phyloP scores from a whole-genome alignment of 495 filamentous ascomycete species.

The Lophiostoma macrostomum region DNA sequence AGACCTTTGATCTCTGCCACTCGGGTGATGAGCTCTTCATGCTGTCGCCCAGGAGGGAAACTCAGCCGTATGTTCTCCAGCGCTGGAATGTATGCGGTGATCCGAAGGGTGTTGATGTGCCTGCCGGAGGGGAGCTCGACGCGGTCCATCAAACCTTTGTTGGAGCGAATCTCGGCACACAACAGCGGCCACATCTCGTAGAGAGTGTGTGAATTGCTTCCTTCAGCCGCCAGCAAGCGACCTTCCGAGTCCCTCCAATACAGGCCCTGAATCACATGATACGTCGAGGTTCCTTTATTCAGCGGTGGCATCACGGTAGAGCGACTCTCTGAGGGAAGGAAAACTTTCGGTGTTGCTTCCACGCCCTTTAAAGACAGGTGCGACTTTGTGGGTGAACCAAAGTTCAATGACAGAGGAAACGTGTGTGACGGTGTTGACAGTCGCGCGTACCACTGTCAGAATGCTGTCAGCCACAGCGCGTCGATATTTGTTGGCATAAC shows the following conservation, averaged over 20 bases:
- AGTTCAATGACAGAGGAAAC: too few relatives aligned
- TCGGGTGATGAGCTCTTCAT: conserved; percentile 1
- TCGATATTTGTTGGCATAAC: too few relatives aligned
- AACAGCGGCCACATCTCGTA: not conserved
- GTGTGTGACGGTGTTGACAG: too few relatives aligned
- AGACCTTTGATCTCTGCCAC: not conserved
- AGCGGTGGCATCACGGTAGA: not conserved
- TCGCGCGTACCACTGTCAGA: too few relatives aligned
- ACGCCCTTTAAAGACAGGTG: too few relatives aligned
- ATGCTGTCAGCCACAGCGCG: too few relatives aligned
- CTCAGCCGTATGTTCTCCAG: not conserved
- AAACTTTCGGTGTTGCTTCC: too few relatives aligned
- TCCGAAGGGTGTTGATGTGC: conserved; percentile 1
- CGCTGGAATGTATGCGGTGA: not conserved
- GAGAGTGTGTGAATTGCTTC: not conserved
- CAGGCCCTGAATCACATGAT: conserved; percentile 14
- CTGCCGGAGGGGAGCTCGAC: conserved; percentile 2
- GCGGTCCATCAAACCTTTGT: not conserved
- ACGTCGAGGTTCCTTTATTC: conserved; percentile 9
- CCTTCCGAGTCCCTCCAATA: conserved; percentile 5
- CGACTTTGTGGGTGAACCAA: too few relatives aligned
- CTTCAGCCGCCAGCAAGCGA: conserved; percentile 5
- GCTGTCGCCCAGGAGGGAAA: not conserved
- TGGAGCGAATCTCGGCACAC: not conserved
- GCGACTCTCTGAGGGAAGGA: too few relatives aligned